Base-by-base conservation (phyloP, 2,329 filamentous ascomycete genomes). In the Cryphonectria naterciae region DNA sequence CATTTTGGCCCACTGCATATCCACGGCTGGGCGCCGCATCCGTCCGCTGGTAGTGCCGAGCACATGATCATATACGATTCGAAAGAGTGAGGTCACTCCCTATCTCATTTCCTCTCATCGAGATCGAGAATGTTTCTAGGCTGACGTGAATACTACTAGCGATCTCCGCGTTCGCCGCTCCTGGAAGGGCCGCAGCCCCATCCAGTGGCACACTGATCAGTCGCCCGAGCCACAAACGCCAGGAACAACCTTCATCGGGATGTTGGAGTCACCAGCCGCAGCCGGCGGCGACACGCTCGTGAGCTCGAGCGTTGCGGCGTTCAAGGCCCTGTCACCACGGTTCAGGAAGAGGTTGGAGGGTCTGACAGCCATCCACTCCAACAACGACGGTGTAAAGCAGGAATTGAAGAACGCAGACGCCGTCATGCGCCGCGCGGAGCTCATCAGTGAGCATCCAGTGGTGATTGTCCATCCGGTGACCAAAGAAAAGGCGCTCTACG, bases 331-430 rank as follows among this genome's bases (percentile, higher is more conserved):
- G 1, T 90, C 87, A 25, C 89, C 89, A 0, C 87, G 85, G 64
- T 92, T 93, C 80, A 85, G 85, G 70, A 86, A 89, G 80, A 83
- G 90, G 68, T 82, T 93, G 1, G 89, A 92, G 70, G 90, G 90
- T 0, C 80, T 93, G 67, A 88, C 86, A 72, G 91, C 90, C 2
- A 83, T 91, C 11, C 91, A 93, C 78, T 91, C 89, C 1, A 89
- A 87, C 65, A 81, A 83, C 72, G 90, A 92, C 86, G 72, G 79
- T 83, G 68, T 75, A 8, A 65, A 56, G 56, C 74, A 73, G 64
- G 75, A 75, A 70, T 39, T 70, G 58, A 74, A 71, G 68, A 74
- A 73, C 65, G 84, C 82, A 52, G 87, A 86, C 7, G 87, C 87
- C 2, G 83, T 90, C 71, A 87, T 89, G 17, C 84, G 89, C 28